These are phyloP conservation scores for Pseudocercospora macadamiae DNA, from an alignment of 2,329 filamentous ascomycete species.

Conservation along the genomic window DNA sequence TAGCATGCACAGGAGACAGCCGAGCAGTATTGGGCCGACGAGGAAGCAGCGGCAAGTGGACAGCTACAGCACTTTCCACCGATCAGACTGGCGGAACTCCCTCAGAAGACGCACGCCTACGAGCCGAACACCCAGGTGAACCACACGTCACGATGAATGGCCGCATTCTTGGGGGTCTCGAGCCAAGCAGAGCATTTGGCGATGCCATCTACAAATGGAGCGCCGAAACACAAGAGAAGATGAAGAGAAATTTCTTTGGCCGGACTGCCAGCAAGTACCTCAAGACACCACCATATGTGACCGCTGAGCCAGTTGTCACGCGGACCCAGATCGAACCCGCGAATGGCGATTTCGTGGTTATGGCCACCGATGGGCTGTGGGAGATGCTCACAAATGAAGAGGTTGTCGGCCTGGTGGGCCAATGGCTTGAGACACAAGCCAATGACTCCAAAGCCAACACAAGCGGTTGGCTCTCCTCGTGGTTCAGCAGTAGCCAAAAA, in stretches of 20 bases:
- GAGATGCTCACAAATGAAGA: conserved; percentile 99
- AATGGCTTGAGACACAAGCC: conserved; percentile 87
- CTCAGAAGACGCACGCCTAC: conserved; percentile 80
- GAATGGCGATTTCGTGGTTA: conserved; percentile 90
- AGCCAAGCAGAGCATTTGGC: conserved; percentile 92
- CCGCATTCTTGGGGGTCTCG: conserved; percentile 85
- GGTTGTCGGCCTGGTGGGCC: conserved; percentile 91
- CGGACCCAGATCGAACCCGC: conserved; percentile 89
- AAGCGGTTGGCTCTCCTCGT: conserved; percentile 69
- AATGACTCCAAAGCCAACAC: conserved; percentile 36
- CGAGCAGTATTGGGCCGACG: conserved; percentile 87
- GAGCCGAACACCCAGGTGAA: conserved; percentile 85
- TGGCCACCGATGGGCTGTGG: conserved; percentile 97
- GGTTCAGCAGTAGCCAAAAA: conserved; percentile 59
- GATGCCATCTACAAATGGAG: conserved; percentile 98
- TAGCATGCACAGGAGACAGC: conserved; percentile 96
- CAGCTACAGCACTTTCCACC: conserved; percentile 82
- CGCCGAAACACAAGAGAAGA: conserved; percentile 76
- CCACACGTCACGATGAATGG: conserved; percentile 85
- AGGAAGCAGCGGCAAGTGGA: conserved; percentile 82
- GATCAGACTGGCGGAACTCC: conserved; percentile 93
- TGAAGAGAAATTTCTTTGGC: conserved; percentile 86
- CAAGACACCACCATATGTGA: conserved; percentile 94
- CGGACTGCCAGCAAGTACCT: conserved; percentile 75
- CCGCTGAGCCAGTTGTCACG: conserved; percentile 91